These are phyloP conservation scores for Arthrobotrys iridis DNA, from an alignment of 2,329 filamentous ascomycete species.

Conservation along the genomic window DNA sequence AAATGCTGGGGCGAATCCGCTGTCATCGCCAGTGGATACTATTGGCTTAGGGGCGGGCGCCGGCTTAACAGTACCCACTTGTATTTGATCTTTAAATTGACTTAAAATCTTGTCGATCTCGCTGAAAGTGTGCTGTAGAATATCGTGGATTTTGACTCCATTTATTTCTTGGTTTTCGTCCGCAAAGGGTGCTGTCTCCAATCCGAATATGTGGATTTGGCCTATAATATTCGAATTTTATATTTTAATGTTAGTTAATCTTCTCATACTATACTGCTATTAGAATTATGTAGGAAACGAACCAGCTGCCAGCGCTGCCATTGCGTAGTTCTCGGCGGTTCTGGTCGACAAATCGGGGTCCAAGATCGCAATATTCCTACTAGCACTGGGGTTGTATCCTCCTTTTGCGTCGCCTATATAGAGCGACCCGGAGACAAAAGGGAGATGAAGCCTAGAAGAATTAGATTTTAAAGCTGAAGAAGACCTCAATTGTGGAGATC, in stretches of 20 bases:
- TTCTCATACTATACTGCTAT: not conserved
- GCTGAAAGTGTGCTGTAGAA: no score
- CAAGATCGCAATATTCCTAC: not conserved
- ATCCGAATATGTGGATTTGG: not conserved
- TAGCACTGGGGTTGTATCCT: not conserved
- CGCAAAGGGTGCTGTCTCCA: not conserved
- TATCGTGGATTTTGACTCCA: not conserved
- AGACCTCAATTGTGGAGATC: not conserved
- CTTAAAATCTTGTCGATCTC: no score
- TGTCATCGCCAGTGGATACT: no score
- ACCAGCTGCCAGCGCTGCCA: conserved; percentile 33
- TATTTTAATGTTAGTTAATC: not conserved
- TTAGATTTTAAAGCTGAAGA: not conserved
- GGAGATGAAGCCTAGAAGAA: conserved; percentile 10
- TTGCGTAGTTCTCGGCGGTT: conserved; percentile 34
- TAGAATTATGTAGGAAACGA: not conserved
- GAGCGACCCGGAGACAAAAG: not conserved
- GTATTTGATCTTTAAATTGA: no score
- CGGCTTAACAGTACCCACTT: no score
- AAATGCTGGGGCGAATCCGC: not conserved
- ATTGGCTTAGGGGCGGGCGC: not conserved
- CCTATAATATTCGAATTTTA: not conserved
- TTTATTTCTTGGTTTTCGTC: not conserved
- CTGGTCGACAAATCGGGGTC: not conserved
- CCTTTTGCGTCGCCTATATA: conserved; percentile 7